Evolutionary conservation across 352 stramenopile genomes (phyloP).

Genomic region (Phytophthora colocasiae): DNA sequence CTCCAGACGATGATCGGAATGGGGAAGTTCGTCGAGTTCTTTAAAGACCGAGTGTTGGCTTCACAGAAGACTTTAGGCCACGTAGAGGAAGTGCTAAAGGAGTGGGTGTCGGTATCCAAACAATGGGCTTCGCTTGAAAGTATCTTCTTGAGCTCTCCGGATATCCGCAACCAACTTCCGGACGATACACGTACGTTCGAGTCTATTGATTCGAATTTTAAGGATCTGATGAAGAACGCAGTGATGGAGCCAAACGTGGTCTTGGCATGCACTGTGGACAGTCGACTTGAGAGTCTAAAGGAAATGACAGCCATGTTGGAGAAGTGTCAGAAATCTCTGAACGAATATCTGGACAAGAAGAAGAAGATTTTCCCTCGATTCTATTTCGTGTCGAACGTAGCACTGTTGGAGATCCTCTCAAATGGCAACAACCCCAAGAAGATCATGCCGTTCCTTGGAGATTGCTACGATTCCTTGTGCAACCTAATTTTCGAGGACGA

Average conservation of each 20-base stretch:
- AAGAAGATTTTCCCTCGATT: conserved; percentile 93
- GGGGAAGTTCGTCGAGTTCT: conserved; percentile 93
- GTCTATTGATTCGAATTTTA: conserved; percentile 91
- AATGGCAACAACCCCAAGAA: conserved; percentile 97
- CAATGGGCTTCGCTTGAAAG: conserved; percentile 90
- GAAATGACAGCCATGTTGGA: conserved; percentile 91
- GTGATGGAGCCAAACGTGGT: conserved; percentile 89
- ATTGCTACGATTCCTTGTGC: conserved; percentile 97
- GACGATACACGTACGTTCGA: conserved; percentile 90
- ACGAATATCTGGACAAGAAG: conserved; percentile 93
- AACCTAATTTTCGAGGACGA: conserved; percentile 85
- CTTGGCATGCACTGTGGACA: conserved; percentile 76
- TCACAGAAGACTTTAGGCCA: conserved; percentile 86
- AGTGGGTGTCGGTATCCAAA: conserved; percentile 89
- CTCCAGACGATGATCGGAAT: conserved; percentile 91
- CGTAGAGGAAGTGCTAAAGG: conserved; percentile 88
- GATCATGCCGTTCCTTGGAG: conserved; percentile 97
- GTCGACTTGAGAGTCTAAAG: conserved; percentile 81
- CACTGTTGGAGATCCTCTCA: conserved; percentile 86
- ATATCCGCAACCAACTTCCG: conserved; percentile 89
- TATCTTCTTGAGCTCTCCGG: conserved; percentile 89
- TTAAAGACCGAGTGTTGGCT: conserved; percentile 83
- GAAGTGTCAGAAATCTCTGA: conserved; percentile 90
- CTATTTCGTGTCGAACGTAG: conserved; percentile 91
- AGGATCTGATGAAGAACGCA: conserved; percentile 91